These are phyloP conservation scores for Calonectria pteridis DNA, from an alignment of 2,329 filamentous ascomycete species.

Conservation along the genomic window DNA sequence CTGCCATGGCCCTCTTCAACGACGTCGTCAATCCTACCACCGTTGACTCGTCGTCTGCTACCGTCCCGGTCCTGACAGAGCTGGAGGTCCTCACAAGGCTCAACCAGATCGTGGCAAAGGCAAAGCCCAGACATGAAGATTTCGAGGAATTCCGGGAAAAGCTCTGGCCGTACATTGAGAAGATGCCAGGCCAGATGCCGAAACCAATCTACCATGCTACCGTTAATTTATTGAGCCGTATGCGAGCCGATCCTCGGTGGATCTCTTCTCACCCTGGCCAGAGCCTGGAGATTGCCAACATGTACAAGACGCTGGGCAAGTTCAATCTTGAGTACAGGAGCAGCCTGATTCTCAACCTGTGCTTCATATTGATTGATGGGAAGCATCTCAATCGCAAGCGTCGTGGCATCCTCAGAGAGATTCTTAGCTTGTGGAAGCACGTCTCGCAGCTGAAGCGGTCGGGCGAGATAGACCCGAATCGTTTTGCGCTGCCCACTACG, in stretches of 20 bases:
- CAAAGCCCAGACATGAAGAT: conserved; percentile 30
- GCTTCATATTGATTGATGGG: conserved; percentile 38
- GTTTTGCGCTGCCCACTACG: conserved; percentile 48
- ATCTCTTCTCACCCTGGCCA: conserved; percentile 24
- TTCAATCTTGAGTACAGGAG: conserved; percentile 45
- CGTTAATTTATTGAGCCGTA: conserved; percentile 37
- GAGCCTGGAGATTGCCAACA: conserved; percentile 44
- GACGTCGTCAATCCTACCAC: conserved; percentile 47
- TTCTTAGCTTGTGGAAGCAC: conserved; percentile 53
- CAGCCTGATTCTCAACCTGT: conserved; percentile 50
- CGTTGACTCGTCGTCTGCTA: neutral
- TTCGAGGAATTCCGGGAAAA: conserved; percentile 44
- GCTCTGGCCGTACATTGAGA: conserved; percentile 48
- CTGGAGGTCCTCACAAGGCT: conserved; percentile 49
- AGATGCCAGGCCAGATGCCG: conserved; percentile 44
- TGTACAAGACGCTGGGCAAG: conserved; percentile 43
- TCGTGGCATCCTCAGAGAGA: conserved; percentile 41
- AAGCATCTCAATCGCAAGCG: conserved; percentile 18
- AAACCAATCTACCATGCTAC: conserved; percentile 43
- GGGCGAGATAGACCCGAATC: conserved; percentile 37
- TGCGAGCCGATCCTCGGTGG: conserved; percentile 33
- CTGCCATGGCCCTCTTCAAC: conserved; percentile 51
- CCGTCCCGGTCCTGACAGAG: conserved; percentile 35
- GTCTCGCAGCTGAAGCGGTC: conserved; percentile 50
- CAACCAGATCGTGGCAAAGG: conserved; percentile 40